A percentile compares a stretch with the other conserved stretches of the same genome.
These are phyloP conservation scores for Rutstroemia sp. DNA, from an alignment of 2,329 filamentous ascomycete genomes.

Conservation along the genomic window DNA sequence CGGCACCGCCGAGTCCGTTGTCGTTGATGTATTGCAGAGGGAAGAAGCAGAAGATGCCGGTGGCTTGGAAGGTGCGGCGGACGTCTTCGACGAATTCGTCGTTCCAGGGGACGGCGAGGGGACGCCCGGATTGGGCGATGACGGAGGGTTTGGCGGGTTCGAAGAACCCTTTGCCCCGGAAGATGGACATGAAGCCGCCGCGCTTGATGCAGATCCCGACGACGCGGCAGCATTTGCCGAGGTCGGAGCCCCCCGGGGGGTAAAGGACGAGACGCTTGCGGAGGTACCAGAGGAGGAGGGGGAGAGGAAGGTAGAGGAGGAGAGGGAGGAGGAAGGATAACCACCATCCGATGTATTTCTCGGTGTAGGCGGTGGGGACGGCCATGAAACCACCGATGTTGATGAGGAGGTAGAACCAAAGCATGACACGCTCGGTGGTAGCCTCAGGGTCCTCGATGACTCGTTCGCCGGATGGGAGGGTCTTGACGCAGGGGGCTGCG, in stretches of 20 bases:
- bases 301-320: conserved; percentile 54
- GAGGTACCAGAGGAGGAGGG: conserved; percentile 38
- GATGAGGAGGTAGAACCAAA: conserved; percentile 59
- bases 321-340: conserved; percentile 42
- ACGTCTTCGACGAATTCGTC: conserved; percentile 77
- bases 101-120: conserved; percentile 69
- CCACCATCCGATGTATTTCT: conserved; percentile 44
- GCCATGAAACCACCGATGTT: conserved; percentile 54
- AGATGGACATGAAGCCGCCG: conserved; percentile 60
- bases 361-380: conserved; percentile 34
- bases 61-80: conserved; percentile 59
- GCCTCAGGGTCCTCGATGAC: conserved; percentile 53
- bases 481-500: conserved; percentile 36
- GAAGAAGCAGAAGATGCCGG: conserved; percentile 55
- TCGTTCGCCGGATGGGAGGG: conserved; percentile 46
- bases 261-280: conserved; percentile 37
- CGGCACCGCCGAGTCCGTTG: conserved; percentile 41
- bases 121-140: conserved; percentile 46
- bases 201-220: conserved; percentile 35
- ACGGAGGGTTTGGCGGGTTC: conserved; percentile 60
- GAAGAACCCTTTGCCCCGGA: conserved; percentile 48
- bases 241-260: conserved; percentile 39
- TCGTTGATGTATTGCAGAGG: conserved; percentile 36
- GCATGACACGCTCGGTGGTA: conserved; percentile 41
- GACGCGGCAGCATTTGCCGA: conserved; percentile 38